phyloP scores from a whole-genome alignment of 345 rosid species.

The Arabidopsis suecica region DNA sequence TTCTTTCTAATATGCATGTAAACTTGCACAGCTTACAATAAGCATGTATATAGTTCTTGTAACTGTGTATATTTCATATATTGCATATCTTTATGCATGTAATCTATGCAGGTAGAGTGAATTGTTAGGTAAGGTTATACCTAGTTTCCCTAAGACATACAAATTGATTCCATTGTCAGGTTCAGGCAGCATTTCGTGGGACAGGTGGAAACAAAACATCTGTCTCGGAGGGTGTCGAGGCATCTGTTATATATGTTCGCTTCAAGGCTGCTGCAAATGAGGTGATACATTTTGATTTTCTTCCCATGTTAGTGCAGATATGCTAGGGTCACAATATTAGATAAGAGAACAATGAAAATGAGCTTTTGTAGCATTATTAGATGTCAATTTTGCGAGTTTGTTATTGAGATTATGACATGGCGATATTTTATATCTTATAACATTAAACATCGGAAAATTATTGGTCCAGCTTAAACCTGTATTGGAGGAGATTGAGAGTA shows the following conservation, averaged over 20 bases:
- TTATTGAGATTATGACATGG: neutral
- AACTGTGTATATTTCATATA: conserved; percentile 8
- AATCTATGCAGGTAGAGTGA: neutral
- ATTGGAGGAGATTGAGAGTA: conserved; percentile 88
- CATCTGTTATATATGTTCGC: conserved; percentile 91
- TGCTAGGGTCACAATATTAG: conserved; percentile 1
- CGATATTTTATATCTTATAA: conserved; percentile 1
- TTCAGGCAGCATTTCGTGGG: conserved; percentile 79
- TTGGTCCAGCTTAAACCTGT: conserved; percentile 86
- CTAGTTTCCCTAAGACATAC: conserved; percentile 31
- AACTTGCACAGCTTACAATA: conserved; percentile 17
- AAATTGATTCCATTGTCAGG: conserved; percentile 55
- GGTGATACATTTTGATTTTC: conserved; percentile 50
- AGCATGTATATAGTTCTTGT: conserved; percentile 3
- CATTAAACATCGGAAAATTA: neutral
- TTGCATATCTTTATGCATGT: conserved; percentile 18
- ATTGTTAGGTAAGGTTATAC: conserved; percentile 16
- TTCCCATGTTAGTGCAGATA: conserved; percentile 20
- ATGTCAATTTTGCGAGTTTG: conserved; percentile 24
- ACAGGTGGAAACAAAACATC: conserved; percentile 68
- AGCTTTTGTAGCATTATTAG: conserved; percentile 11
- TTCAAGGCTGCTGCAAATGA: conserved; percentile 98
- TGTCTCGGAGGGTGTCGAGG: conserved; percentile 95
- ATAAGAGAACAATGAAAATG: conserved; percentile 6
- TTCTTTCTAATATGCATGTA: conserved; percentile 17